Conservation (phyloP, 257 asterid species). For the Nicotiana obtusifolia region DNA sequence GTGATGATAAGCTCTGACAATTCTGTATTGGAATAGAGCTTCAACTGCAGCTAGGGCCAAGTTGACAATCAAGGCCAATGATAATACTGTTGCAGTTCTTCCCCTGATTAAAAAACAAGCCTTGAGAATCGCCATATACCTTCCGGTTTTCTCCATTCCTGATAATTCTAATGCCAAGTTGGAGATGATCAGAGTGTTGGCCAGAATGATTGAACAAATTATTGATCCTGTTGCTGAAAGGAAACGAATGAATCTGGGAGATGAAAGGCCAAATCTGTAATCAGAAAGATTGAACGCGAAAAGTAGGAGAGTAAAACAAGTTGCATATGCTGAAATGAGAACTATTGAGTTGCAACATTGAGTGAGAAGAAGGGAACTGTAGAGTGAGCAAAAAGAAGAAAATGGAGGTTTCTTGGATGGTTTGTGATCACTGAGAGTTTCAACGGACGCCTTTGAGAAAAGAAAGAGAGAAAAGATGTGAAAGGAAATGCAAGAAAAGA, state of each 20-base stretch:
- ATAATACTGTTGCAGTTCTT: constrained; percentile 46
- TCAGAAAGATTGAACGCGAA: constrained; percentile 30
- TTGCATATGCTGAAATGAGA: constrained; percentile 51
- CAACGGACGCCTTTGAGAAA: constrained; percentile 47
- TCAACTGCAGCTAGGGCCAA: constrained; percentile 51
- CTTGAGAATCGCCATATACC: constrained; percentile 36
- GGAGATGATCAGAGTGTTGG: constrained; percentile 51
- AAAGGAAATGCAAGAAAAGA: constrained; percentile 52
- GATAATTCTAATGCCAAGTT: constrained; percentile 38
- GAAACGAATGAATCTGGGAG: constrained; percentile 27
- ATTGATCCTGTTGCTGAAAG: constrained; percentile 51
- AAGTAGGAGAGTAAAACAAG: constrained; percentile 49
- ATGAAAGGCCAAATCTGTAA: constrained; percentile 27
- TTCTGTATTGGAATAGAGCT: constrained; percentile 59
- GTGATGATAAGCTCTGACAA: constrained; percentile 28
- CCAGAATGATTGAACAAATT: constrained; percentile 53
- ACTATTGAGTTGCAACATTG: constrained; percentile 47
- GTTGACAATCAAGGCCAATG: constrained; percentile 46
- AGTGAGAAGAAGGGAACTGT: constrained; percentile 41
- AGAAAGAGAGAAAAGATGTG: constrained; percentile 59
- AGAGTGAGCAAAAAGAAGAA: constrained; percentile 24
- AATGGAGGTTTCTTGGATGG: not conserved
- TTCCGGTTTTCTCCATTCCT: constrained; percentile 39
- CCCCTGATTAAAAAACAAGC: constrained; percentile 47
- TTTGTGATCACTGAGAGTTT: constrained; percentile 21